phyloP scores from a whole-genome alignment of 495 filamentous ascomycete species.

The Hypoxylon lienhwacheense region DNA sequence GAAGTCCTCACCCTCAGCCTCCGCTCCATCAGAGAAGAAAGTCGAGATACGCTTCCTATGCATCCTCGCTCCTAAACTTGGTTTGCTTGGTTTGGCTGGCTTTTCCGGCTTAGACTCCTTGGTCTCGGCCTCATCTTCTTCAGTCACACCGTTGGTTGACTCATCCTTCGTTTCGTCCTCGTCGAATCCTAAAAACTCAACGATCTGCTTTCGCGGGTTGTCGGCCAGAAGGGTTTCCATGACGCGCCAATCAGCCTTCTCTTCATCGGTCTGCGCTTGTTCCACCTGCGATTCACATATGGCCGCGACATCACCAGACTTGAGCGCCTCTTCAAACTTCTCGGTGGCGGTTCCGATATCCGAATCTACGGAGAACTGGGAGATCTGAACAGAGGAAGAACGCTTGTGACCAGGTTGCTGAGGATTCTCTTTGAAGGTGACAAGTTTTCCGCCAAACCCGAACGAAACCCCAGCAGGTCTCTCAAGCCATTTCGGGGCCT shows the following conservation, averaged over 20 bases:
- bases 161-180: slow-evolving; percentile 58
- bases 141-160: slow-evolving; percentile 53
- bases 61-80: slow-evolving; percentile 37
- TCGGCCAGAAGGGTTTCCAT: slow-evolving; percentile 83
- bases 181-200: slow-evolving; percentile 85
- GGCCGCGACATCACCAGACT: slow-evolving; percentile 70
- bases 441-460: slow-evolving; percentile 92
- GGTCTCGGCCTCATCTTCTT: slow-evolving; percentile 39
- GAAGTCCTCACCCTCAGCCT: slow-evolving; percentile 80
- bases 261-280: slow-evolving; percentile 76
- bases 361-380: slow-evolving; percentile 83
- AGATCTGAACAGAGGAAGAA: slow-evolving; percentile 79
- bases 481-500: slow-evolving; percentile 89
- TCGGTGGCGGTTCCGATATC: slow-evolving; percentile 80
- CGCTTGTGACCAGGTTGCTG: slow-evolving; percentile 59
- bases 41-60: slow-evolving; percentile 69
- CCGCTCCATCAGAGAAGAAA: slow-evolving; percentile 74
- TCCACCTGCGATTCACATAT: slow-evolving; percentile 81
- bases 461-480: slow-evolving; percentile 85
- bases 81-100: too few species aligned
- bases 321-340: slow-evolving; percentile 81
- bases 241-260: slow-evolving; percentile 94
- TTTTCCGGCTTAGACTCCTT: slow-evolving; percentile 48
- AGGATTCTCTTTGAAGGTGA: slow-evolving; percentile 67
- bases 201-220: slow-evolving; percentile 76